Conservation (phyloP, 495 filamentous ascomycete genomes). For the Penicillium manginii region DNA sequence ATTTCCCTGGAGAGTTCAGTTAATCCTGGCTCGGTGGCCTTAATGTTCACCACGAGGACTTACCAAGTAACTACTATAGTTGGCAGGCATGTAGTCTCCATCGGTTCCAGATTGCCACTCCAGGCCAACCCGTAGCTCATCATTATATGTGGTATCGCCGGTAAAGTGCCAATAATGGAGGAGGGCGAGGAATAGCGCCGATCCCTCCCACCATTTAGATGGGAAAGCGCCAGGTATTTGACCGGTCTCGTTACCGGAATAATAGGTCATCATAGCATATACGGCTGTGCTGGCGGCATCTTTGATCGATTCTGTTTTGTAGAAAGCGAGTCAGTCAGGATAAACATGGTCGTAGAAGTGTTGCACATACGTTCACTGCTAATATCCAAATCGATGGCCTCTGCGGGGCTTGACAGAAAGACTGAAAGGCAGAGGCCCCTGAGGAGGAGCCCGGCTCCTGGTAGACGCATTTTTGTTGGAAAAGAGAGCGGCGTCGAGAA, state of each 20-base stretch:
- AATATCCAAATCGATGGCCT: constrained; percentile 25
- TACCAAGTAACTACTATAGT: constrained; percentile 47
- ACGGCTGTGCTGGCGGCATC: constrained; percentile 60
- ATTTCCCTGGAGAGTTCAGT: constrained; percentile 43
- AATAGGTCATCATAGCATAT: constrained; percentile 70
- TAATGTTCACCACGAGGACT: neutral
- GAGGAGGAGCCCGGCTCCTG: neutral
- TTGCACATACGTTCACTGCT: constrained; percentile 21
- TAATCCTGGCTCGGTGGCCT: neutral
- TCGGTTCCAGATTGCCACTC: constrained; percentile 50
- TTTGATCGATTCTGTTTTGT: constrained; percentile 64
- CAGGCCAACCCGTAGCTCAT: constrained; percentile 52
- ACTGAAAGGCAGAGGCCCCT: constrained; percentile 9
- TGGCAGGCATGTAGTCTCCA: constrained; percentile 52
- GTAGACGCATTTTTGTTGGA: constrained; percentile 14
- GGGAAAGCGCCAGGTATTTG: constrained; percentile 61
- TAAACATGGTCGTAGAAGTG: neutral
- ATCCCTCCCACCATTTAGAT: constrained; percentile 78
- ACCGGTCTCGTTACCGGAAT: constrained; percentile 66
- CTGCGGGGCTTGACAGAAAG: neutral
- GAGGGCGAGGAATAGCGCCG: constrained; percentile 58
- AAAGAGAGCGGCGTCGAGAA: neutral
- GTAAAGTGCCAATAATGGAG: constrained; percentile 62
- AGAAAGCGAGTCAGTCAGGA: neutral
- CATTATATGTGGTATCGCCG: constrained; percentile 57